These are phyloP conservation scores for Extremus antarcticus DNA, from an alignment of 495 filamentous ascomycete genomes.

Conservation along the genomic window DNA sequence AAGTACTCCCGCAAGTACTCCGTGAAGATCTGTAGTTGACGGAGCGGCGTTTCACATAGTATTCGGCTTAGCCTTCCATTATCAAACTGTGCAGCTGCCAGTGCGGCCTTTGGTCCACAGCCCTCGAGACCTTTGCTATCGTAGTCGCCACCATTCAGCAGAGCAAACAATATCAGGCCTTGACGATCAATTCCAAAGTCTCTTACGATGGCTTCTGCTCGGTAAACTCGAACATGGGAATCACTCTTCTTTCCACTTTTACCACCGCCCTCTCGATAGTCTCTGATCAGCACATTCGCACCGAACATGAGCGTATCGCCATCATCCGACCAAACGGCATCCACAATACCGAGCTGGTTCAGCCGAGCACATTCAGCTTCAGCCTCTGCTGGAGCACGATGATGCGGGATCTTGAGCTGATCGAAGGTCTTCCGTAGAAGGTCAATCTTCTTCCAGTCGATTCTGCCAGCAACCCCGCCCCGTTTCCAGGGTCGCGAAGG, in stretches of 20 bases:
- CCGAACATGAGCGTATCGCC: conserved; percentile 25
- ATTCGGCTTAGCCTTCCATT: background rate
- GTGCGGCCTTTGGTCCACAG: conserved; percentile 17
- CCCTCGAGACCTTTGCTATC: conserved; percentile 18
- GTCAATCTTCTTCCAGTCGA: conserved; percentile 15
- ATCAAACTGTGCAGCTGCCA: conserved; percentile 4
- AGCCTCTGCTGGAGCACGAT: conserved; percentile 23
- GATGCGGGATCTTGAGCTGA: conserved; percentile 15
- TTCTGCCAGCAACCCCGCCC: conserved; percentile 3
- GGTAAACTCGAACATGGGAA: conserved; percentile 13
- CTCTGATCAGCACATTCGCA: conserved; percentile 18
- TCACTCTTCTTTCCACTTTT: conserved; percentile 11
- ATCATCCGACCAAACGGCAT: conserved; percentile 26
- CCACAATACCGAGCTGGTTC: conserved; percentile 20
- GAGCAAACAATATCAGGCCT: conserved; percentile 20
- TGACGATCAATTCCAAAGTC: conserved; percentile 13
- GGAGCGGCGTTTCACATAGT: conserved; percentile 3
- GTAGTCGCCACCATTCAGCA: conserved; percentile 24
- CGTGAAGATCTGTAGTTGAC: conserved; percentile 1
- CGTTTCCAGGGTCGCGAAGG: conserved; percentile 20
- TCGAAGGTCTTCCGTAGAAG: conserved; percentile 15
- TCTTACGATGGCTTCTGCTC: conserved; percentile 3
- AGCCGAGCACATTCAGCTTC: conserved; percentile 26
- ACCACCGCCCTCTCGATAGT: conserved; percentile 11
- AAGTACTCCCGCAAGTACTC: background rate